Evolutionary conservation across 306 rosid genomes (phyloP).

Genomic region (Rosa multiflora): DNA sequence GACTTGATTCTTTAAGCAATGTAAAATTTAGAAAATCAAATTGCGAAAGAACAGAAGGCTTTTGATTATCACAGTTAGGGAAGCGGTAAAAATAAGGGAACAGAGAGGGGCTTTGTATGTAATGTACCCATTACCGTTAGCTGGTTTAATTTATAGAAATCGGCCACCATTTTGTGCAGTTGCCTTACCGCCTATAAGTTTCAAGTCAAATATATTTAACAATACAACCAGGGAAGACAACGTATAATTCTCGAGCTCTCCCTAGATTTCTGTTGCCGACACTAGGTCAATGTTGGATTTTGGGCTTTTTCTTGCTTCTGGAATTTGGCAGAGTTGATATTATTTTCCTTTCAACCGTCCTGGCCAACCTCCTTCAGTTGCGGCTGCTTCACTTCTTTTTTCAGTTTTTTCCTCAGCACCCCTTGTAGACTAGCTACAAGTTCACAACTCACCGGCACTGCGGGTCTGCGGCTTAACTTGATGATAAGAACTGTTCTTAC

Average conservation of each 20-base stretch:
- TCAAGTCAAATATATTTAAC: neutral
- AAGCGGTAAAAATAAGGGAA: conserved; percentile 50
- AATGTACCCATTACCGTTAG: conserved; percentile 22
- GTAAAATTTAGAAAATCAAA: conserved; percentile 51
- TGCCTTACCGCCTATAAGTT: neutral
- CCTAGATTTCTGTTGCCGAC: neutral
- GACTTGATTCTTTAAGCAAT: conserved; percentile 42
- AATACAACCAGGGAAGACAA: neutral
- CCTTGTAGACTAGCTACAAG: too few relatives aligned
- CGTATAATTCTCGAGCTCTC: neutral
- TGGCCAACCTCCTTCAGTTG: neutral
- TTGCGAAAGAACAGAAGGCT: conserved; percentile 42
- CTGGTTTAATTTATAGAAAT: conserved; percentile 10
- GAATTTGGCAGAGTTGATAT: neutral
- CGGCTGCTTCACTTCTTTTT: neutral
- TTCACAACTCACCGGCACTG: too few relatives aligned
- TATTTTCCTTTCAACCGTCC: neutral
- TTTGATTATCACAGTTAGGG: conserved; percentile 34
- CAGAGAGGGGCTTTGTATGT: conserved; percentile 23
- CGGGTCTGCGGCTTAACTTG: too few relatives aligned
- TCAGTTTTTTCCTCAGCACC: neutral
- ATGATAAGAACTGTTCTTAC: too few relatives aligned
- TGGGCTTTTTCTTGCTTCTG: neutral
- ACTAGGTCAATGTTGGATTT: neutral
- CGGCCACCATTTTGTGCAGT: conserved; percentile 29